Base-by-base conservation (phyloP, 208 protist genomes). In the Crithidia brevicula region DNA sequence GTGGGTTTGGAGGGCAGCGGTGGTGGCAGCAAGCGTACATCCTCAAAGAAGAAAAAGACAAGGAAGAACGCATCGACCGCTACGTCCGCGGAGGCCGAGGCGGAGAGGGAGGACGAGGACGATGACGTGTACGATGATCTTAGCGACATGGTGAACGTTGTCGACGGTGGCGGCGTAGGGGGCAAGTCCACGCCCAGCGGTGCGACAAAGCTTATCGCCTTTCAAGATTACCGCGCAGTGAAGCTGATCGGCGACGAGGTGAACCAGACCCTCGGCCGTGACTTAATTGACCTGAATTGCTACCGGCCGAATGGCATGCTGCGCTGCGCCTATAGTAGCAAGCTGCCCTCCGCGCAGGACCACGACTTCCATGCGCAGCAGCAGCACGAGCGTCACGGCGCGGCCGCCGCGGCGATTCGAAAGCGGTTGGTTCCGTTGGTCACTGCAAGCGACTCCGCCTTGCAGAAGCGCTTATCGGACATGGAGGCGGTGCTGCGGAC, bases 251-350 rank as follows among this genome's bases (percentile, higher is more conserved):
- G 82, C 9, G 83, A 94, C 22, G 83, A 94, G 71, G 78, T 94
- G 43, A 94, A 94, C 53, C 74, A 85, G 43, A 85, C 83, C 0
- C 50, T 94, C 15, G 86, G 86, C 22, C 70, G 73, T 7, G 81
- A 80, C 20, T 51, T 92, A 4, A 80, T 94, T 23, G 89, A 94
- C 72, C 72, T 73, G 54, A 78, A 74, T 36, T 92, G 86, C 75
- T 94, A 94, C 66, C 81, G 89, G 18, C 62, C 63, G 6, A 77
- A 85, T 59, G 89, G 86, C 52, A 90, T 91, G 89, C 75, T 94
- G 71, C 89, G 89, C 45, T 92, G 86, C 65, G 89, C 86, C 28
- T 94, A 81, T 62, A 91, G 79, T 57, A 68, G 66, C 22, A 94
- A 94, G 59, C 45, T 91, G 22, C 43, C 76, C 27, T 78, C 70